Evolutionary conservation across 768 basidiomycete genomes (phyloP).

Genomic region (Serendipita sp.): DNA sequence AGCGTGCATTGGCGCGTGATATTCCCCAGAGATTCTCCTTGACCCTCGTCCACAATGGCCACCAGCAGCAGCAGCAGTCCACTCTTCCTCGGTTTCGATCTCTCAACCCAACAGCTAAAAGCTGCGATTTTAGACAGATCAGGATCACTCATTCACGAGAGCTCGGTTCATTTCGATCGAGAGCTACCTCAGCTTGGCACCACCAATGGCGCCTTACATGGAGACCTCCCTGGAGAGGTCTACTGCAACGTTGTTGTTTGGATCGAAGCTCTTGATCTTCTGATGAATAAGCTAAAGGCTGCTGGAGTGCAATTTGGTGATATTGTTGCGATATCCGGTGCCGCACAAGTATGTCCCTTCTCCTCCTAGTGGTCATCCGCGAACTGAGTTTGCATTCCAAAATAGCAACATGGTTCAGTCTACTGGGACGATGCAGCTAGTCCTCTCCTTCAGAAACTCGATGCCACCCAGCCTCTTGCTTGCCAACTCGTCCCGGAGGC

Average conservation of each 20-base stretch:
- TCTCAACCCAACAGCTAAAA: slow-evolving; percentile 76
- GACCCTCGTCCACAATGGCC: neutral
- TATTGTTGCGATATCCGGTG: slow-evolving; percentile 55
- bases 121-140: slow-evolving; percentile 48
- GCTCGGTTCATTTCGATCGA: slow-evolving; percentile 60
- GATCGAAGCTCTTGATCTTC: slow-evolving; percentile 69
- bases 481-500: slow-evolving; percentile 28
- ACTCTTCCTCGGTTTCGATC: slow-evolving; percentile 64
- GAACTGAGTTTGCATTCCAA: neutral
- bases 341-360: slow-evolving; percentile 43
- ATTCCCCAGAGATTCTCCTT: slow-evolving; percentile 5
- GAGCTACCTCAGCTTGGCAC: slow-evolving; percentile 59
- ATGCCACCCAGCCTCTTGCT: slow-evolving; percentile 11
- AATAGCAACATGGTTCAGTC: slow-evolving; percentile 72
- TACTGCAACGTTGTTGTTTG: slow-evolving; percentile 70
- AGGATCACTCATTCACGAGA: slow-evolving; percentile 44
- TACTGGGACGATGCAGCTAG: slow-evolving; percentile 55
- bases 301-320: slow-evolving; percentile 40
- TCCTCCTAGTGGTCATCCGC: neutral
- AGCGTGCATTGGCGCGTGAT: neutral
- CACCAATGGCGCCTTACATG: slow-evolving; percentile 45
- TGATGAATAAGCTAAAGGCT: slow-evolving; percentile 43
- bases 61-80: slow-evolving; percentile 4
- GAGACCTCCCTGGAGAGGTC: slow-evolving; percentile 50
- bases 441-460: slow-evolving; percentile 32